Base-by-base conservation (phyloP, 192 early-diverging fungal species). In the Coemansia sp. region DNA sequence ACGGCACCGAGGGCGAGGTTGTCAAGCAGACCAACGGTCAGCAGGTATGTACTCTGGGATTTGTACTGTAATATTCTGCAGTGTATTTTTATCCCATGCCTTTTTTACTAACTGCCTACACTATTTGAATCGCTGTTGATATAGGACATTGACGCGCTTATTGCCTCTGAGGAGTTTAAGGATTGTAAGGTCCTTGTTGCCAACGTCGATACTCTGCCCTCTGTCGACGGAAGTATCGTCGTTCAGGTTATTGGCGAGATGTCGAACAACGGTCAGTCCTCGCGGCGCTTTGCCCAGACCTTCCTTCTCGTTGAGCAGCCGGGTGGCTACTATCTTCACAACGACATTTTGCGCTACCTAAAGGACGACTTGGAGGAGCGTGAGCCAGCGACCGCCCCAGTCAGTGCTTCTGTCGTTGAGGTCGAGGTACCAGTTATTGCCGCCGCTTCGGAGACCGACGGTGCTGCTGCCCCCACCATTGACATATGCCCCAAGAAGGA, bases 261-360 rank as follows among this genome's bases (percentile, higher is more conserved):
- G 87, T 91, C 93, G 69, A 94, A 93, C 87, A 88, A 89, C 62
- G 89, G 86, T 46, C 88, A 87, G 48, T 69, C 90, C 16, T 88
- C 89, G 39, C 92, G 91, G 81, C 92, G 93, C 72, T 98, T 98
- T 73, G 90, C 86, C 34, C 96, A 96, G 70, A 94, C 95, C 31
- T 96, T 98, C 77, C 89, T 95, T 66, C 81, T 98, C 56, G 96
- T 92, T 46, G 86, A 91, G 75, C 95, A 95, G 75, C 90, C 90
- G 19, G 86, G 85, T 51, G 94, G 93, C n/a, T 98, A 93, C 83
- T 96, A 93, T 72, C 93, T 98, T 29, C 79, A 91, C 81, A 95
- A 95, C 70, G 94, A 96, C 74, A 95, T 98, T 64, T 91, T 98
- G 86, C 91, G 96, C 64, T 96, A 92, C 84, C 80, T 98, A 73